These are phyloP conservation scores for Ogataea ganodermae DNA, from an alignment of 805 yeast species.

Conservation along the genomic window DNA sequence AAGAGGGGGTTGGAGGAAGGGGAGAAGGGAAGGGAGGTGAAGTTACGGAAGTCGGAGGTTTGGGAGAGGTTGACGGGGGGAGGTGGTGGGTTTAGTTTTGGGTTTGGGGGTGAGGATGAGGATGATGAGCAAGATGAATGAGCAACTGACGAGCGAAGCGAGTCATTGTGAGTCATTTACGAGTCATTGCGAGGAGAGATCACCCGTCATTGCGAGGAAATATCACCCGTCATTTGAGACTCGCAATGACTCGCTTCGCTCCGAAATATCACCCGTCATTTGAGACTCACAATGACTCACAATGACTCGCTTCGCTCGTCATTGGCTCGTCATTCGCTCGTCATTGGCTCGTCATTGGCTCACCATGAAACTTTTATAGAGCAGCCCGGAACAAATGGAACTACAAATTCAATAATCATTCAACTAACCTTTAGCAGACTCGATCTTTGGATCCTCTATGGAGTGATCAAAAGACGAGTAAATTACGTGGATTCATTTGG, in stretches of 20 bases:
- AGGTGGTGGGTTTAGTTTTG: slow-evolving; percentile 36
- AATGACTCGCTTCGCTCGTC: neutral
- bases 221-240: neutral
- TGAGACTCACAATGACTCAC: neutral
- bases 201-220: no score
- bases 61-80: slow-evolving; percentile 49
- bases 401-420: no score
- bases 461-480: no score
- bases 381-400: no score
- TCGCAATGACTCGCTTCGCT: no score
- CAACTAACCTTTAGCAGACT: no score
- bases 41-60: slow-evolving; percentile 44
- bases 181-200: neutral
- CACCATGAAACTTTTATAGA: no score
- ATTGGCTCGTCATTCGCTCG: neutral
- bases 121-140: neutral
- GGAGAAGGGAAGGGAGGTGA: slow-evolving; percentile 27
- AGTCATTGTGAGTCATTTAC: neutral
- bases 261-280: no score
- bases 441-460: no score
- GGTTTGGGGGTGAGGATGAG: slow-evolving; percentile 26
- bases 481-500: no score
- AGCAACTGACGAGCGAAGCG: neutral
- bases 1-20: slow-evolving; percentile 36
- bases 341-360: no score